Evolutionary conservation across 768 basidiomycete species (phyloP), one percentile per base, ranked within the genome.

Genomic region (Tylopilus subfusipes): DNA sequence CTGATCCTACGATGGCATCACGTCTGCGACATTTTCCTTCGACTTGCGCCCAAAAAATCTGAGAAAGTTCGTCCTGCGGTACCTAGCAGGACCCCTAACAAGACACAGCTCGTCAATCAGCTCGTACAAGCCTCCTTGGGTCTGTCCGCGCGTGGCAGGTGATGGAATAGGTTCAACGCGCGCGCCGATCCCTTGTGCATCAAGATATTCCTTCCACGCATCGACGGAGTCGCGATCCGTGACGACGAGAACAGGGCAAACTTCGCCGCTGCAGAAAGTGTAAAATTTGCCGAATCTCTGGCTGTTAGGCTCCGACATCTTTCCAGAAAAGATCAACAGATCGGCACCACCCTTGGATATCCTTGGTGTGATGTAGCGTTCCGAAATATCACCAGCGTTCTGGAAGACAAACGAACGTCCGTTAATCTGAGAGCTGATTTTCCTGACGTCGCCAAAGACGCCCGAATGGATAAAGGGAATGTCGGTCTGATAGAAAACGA

Each of bases 171-270:
- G 25, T 19, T 31, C 43, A 19, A 68, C 57, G 11, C 25, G 63
- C 11, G 61, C 61, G 5, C 45, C 19, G 34, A 66, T 54, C 25
- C 61, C 65, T 13, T 48, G 38, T 6, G 14, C 6, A 40, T 48
- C 5, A 31, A 68, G 50, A 24, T 47, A 18, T 16, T 6, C 24
- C 10, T 8, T 54, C 65, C 66, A 68, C 6, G 13, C 47, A 2
- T 45, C 51, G 18, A 48, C 42, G 40, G 42, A 59, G 8, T 0
- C 18, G 11, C 14, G 21, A 16, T 64, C 24, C 8, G 62, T 66
- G 48, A 68, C 42, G 22, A 67, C 22, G 12, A 67, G 57, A 22
- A 68, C 31, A 36, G 66, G 66, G n/a, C 64, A 62, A 29, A 66
- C 48, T 13, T 68, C 67, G 25, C 66, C 66, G 16, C 30, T 34